Evolutionary conservation across 768 basidiomycete genomes (phyloP).

Genomic region (Auriscalpium orientale): DNA sequence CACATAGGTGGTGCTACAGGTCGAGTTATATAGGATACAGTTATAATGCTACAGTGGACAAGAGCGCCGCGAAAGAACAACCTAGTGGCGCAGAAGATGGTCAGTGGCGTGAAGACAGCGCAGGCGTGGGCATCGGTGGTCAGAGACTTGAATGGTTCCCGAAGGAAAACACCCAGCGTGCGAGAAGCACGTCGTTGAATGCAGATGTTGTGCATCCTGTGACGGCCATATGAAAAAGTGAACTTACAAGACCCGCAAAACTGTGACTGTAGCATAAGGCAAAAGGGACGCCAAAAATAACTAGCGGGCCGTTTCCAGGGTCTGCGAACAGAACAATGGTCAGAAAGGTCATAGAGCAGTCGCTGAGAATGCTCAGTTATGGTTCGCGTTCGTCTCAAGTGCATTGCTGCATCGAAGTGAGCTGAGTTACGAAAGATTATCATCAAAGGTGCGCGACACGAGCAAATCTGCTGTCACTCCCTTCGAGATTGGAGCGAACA

Average conservation of each 20-base stretch:
- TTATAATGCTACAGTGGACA: neutral
- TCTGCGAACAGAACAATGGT: conserved; percentile 2
- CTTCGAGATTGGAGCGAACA: too few relatives aligned
- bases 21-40: neutral
- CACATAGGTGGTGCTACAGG: too few relatives aligned
- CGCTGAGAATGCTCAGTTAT: conserved; percentile 25
- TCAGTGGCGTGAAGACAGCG: neutral
- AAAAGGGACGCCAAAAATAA: neutral
- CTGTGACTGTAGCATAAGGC: neutral
- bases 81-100: neutral
- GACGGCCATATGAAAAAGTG: conserved; percentile 4
- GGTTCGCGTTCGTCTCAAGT: conserved; percentile 47
- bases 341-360: neutral
- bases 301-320: neutral
- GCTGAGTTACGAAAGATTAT: conserved; percentile 45
- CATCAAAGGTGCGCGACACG: conserved; percentile 16
- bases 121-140: conserved; percentile 17
- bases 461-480: too few relatives aligned
- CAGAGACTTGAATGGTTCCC: conserved; percentile 84
- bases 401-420: conserved; percentile 51
- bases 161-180: conserved; percentile 55
- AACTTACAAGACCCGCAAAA: conserved; percentile 20
- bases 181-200: conserved; percentile 46
- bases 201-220: conserved; percentile 41
- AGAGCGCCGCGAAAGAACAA: neutral